A percentile compares a stretch with the other conserved stretches of the same genome.
These are phyloP conservation scores for Metroxylon sagu DNA, from an alignment of 176 grass and related monocot genomes.

Conservation along the genomic window DNA sequence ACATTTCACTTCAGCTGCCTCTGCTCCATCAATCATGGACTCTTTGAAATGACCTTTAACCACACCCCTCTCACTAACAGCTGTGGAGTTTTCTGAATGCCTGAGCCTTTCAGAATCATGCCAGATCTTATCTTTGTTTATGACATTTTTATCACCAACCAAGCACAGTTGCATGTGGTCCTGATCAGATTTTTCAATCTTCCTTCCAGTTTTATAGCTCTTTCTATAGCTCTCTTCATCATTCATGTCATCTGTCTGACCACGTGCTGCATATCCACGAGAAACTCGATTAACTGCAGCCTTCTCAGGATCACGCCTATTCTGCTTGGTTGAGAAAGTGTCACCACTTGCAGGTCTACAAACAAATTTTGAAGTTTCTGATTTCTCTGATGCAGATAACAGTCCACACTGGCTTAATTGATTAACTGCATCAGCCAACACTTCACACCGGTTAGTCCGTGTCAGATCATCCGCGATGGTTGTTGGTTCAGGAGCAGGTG, in stretches of 20 bases:
- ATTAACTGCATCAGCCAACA: no score
- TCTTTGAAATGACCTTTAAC: neutral
- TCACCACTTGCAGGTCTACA: no score
- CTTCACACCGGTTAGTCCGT: no score
- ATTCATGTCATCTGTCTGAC: neutral
- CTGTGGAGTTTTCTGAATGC: neutral
- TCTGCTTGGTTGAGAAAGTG: slow-evolving; percentile 14
- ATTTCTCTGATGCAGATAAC: no score
- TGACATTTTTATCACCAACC: slow-evolving; percentile 4
- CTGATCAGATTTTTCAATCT: slow-evolving; percentile 26
- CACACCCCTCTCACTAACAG: neutral
- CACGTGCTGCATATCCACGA: no score
- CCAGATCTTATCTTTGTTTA: slow-evolving; percentile 5
- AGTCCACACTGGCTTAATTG: no score
- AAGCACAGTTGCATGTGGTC: neutral
- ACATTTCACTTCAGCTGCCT: neutral
- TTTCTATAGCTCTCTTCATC: slow-evolving; percentile 10
- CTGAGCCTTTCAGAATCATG: slow-evolving; percentile 1
- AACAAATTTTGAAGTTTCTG: no score
- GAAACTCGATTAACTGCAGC: neutral
- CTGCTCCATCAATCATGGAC: neutral
- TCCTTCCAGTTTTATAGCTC: slow-evolving; percentile 14
- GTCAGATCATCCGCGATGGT: no score
- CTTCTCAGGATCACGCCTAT: slow-evolving; percentile 7
- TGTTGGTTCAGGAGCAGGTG: no score